Evolutionary conservation across 257 asterid species (phyloP).

Genomic region (Coffea canephora): DNA sequence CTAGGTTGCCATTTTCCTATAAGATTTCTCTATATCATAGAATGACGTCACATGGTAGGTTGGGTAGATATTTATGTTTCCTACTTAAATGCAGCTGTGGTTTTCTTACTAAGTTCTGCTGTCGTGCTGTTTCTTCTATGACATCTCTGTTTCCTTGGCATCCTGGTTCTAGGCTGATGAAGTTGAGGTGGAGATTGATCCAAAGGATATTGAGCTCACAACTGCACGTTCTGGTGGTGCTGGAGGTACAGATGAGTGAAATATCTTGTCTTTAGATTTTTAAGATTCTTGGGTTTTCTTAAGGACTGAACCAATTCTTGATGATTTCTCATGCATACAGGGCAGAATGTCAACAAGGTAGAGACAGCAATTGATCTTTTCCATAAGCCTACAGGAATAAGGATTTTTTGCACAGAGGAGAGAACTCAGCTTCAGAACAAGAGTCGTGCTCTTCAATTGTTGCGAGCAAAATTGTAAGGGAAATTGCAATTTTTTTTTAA

Average conservation of each 20-base stretch:
- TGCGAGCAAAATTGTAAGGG: conserved; percentile 91
- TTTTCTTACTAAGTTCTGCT: neutral
- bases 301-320: neutral
- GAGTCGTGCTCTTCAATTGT: conserved; percentile 79
- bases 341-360: conserved; percentile 99
- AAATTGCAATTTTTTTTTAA: conserved; percentile 3
- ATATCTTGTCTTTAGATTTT: neutral
- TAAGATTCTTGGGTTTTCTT: neutral
- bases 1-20: neutral
- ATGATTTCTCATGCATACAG: conserved; percentile 36
- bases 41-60: neutral
- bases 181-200: conserved; percentile 96
- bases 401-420: conserved; percentile 98
- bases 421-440: conserved; percentile 86
- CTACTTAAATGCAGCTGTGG: neutral
- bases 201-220: conserved; percentile 94
- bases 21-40: neutral
- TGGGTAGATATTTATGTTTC: neutral
- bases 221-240: conserved; percentile 99
- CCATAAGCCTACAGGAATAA: conserved; percentile 97
- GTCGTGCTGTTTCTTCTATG: neutral
- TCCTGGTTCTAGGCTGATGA: conserved; percentile 77
- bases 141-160: neutral
- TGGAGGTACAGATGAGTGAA: conserved; percentile 64
- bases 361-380: conserved; percentile 96